phyloP scores from a whole-genome alignment of 169 alveolate species.

The Plasmodium cynomolgi region DNA sequence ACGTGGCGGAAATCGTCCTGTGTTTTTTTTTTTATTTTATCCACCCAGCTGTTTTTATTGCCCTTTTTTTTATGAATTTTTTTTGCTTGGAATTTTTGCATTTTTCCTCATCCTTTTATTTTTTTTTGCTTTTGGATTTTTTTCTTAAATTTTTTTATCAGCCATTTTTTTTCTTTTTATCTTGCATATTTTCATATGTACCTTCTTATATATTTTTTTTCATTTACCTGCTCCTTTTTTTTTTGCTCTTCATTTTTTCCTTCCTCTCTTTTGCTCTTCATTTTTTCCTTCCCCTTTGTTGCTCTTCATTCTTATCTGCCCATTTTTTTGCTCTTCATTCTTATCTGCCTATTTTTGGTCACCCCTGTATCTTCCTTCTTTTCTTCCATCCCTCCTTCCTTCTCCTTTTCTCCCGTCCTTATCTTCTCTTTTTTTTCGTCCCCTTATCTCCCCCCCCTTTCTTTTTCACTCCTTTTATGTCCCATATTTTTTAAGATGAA shows the following conservation, averaged over 20 bases:
- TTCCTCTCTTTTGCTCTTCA: neutral
- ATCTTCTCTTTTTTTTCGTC: neutral
- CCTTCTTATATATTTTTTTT: neutral
- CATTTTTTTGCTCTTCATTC: neutral
- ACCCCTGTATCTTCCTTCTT: neutral
- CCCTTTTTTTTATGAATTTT: neutral
- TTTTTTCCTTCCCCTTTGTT: neutral
- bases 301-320: neutral
- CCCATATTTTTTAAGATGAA: neutral
- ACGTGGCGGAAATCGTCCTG: neutral
- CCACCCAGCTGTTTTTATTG: neutral
- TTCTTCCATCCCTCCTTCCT: neutral
- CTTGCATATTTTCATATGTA: neutral
- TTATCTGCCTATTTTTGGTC: neutral
- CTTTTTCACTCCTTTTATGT: neutral
- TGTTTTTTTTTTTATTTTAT: neutral
- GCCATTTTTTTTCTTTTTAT: neutral
- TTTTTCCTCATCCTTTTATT: neutral
- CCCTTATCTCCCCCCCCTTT: neutral
- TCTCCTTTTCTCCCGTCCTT: neutral
- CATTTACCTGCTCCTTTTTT: neutral
- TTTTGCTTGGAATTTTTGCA: neutral
- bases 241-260: neutral
- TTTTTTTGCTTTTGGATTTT: neutral
- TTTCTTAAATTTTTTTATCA: neutral